phyloP scores from a whole-genome alignment of 2,329 filamentous ascomycete genomes.

The Phialophora chinensis region DNA sequence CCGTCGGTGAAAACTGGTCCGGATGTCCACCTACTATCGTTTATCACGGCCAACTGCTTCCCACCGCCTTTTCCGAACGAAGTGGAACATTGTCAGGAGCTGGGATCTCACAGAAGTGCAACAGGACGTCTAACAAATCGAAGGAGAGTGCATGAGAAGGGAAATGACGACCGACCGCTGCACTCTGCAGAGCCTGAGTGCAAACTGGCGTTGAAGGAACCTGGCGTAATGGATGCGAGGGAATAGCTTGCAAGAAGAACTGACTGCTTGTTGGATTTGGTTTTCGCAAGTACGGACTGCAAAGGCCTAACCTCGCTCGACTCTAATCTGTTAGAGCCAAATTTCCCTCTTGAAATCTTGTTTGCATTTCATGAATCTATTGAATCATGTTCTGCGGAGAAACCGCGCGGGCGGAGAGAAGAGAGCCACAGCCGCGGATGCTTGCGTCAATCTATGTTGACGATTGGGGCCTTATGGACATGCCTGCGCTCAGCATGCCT shows the following conservation, averaged over 20 bases:
- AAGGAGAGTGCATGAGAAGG: not conserved
- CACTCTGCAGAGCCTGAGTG: not conserved
- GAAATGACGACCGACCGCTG: not conserved
- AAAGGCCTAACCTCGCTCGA: no score
- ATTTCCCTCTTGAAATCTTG: conserved; percentile 8
- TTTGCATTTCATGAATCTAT: conserved; percentile 34
- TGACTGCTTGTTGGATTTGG: not conserved
- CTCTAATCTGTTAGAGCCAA: not conserved
- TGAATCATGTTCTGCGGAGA: conserved; percentile 35
- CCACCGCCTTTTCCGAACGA: not conserved
- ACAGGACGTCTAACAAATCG: not conserved
- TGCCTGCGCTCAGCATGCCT: conserved; percentile 29
- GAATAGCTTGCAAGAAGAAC: not conserved
- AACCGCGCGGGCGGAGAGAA: conserved; percentile 23
- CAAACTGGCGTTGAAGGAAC: not conserved
- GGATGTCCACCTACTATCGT: not conserved
- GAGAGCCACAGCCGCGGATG: conserved; percentile 28
- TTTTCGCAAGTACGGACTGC: not conserved
- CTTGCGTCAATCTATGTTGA: conserved; percentile 12
- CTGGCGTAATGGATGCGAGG: not conserved
- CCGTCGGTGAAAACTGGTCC: not conserved
- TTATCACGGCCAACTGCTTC: not conserved
- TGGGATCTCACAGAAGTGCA: not conserved
- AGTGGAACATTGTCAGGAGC: not conserved
- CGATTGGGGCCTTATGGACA: conserved; percentile 21